A percentile compares a stretch with the other conserved stretches of the same genome.
phyloP scores from a whole-genome alignment of 2,329 filamentous ascomycete species.

The Alternaria consortialis region DNA sequence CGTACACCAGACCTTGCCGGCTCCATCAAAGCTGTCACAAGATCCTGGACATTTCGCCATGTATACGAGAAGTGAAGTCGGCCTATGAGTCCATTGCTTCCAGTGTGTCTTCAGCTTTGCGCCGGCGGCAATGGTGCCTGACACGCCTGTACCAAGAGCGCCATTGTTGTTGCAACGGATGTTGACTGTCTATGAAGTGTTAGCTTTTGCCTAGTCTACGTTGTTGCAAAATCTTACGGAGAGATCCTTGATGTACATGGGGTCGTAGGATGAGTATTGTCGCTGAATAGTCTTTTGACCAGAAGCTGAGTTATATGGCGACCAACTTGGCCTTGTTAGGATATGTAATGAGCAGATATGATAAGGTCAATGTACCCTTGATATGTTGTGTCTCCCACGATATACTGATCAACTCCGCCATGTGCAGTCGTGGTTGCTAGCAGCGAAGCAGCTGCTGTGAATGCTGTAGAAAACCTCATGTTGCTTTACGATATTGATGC shows the following conservation, averaged over 20 bases:
- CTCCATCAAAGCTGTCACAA: constrained; percentile 61
- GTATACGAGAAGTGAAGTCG: constrained; percentile 66
- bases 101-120: constrained; percentile 60
- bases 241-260: constrained; percentile 38
- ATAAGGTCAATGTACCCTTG: constrained; percentile 30
- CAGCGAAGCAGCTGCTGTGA: constrained; percentile 31
- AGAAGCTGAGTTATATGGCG: constrained; percentile 38
- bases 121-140: constrained; percentile 59
- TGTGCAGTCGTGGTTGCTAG: constrained; percentile 34
- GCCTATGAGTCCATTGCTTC: constrained; percentile 66
- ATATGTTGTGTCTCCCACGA: constrained; percentile 32
- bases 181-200: constrained; percentile 31
- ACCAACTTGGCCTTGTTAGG: constrained; percentile 29
- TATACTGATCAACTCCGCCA: constrained; percentile 41
- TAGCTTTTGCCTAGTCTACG: not conserved
- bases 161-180: constrained; percentile 48
- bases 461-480: constrained; percentile 34
- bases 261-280: constrained; percentile 41
- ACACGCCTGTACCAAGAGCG: constrained; percentile 43
- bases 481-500: constrained; percentile 6
- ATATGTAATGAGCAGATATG: no score
- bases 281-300: constrained; percentile 41
- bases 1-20: constrained; percentile 58
- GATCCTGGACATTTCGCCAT: constrained; percentile 58
- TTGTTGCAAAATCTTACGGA: constrained; percentile 21